Evolutionary conservation across 2,329 filamentous ascomycete species (phyloP), one percentile per base, ranked within the genome.

Genomic region (Colletotrichum sansevieriae): DNA sequence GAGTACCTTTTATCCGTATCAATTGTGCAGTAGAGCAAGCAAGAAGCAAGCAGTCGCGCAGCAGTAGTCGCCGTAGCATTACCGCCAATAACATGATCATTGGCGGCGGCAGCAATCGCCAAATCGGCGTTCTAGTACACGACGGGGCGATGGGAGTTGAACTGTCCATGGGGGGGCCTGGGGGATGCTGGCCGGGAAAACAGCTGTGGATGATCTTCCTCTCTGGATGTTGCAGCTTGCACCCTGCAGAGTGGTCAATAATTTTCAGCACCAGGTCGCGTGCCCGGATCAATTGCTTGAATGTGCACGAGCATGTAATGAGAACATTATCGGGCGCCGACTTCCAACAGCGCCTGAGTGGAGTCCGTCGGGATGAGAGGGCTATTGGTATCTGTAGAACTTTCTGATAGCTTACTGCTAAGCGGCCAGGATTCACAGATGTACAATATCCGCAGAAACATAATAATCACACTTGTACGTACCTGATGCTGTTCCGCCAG

Each of bases 231-330:
- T 52, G 55, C 33, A 65, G 15, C 52, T 49, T 44, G 54, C 41
- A 68, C 29, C 52, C 61, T 68, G 33, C 41, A 67, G 51, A 57
- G 8, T 46, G 62, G 20, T 33, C 47, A 29, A 51, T 51, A 51
- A 22, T 49, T 29, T 22, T 51, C 55, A 15, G 25, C 46, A 46
- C 59, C 46, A 43, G 49, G 63, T 67, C 54, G 63, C 54, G 67
- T 71, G 63, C 55, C 66, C 44, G 63, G 54, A 46, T 63, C 12
- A 58, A 68, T 46, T 59, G 56, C 20, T 41, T 46, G 65, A 47
- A 55, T 44, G 37, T 46, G 47, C 52, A 51, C 41, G 25, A 25
- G 63, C 22, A 43, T 46, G 55, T 60, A 51, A 43, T 43, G 29
- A 37, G 41, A 58, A 63, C 57, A 51, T 44, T 29, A 25, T 25